A percentile compares a stretch with the other conserved stretches of the same genome.
These are phyloP conservation scores for Plenodomus tracheiphilus DNA, from an alignment of 2,329 filamentous ascomycete genomes.

Conservation along the genomic window DNA sequence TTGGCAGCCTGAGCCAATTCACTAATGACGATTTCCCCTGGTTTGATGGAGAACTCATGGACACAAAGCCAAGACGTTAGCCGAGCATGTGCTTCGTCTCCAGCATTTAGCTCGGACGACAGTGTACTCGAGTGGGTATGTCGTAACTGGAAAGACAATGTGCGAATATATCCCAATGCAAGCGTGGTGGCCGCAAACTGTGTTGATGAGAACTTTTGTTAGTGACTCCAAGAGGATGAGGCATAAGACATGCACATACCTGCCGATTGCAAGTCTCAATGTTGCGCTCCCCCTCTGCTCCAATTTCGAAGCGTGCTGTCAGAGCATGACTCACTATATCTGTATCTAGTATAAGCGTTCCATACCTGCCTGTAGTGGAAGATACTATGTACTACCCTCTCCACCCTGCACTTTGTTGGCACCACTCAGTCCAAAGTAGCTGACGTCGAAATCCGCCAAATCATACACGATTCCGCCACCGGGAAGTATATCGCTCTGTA, in stretches of 20 bases:
- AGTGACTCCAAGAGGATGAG: too few relatives aligned
- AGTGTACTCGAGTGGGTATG: slow-evolving; percentile 37
- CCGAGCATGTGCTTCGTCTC: slow-evolving; percentile 25
- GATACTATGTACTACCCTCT: slow-evolving; percentile 1
- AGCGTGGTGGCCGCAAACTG: slow-evolving; percentile 8
- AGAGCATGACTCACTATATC: too few relatives aligned
- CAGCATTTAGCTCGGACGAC: slow-evolving; percentile 31
- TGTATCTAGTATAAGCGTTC: too few relatives aligned
- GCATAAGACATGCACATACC: too few relatives aligned
- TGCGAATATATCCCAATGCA: slow-evolving; percentile 24
- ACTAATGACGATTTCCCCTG: slow-evolving; percentile 15
- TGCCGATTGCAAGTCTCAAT: too few relatives aligned
- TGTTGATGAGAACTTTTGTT: neutral
- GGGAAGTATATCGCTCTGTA: slow-evolving; percentile 38
- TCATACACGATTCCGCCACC: slow-evolving; percentile 31
- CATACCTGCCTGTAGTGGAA: too few relatives aligned
- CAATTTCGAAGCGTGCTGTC: too few relatives aligned
- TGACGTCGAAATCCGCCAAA: slow-evolving; percentile 36
- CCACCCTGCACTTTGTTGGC: slow-evolving; percentile 12
- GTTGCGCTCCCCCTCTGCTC: too few relatives aligned
- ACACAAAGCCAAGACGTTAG: slow-evolving; percentile 31
- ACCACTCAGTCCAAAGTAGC: slow-evolving; percentile 22
- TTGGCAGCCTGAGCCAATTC: neutral
- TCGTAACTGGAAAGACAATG: slow-evolving; percentile 25
- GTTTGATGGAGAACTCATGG: slow-evolving; percentile 27